Evolutionary conservation across 1,284 basidiomycete genomes (phyloP).

Genomic region (Puccinia sorghi): DNA sequence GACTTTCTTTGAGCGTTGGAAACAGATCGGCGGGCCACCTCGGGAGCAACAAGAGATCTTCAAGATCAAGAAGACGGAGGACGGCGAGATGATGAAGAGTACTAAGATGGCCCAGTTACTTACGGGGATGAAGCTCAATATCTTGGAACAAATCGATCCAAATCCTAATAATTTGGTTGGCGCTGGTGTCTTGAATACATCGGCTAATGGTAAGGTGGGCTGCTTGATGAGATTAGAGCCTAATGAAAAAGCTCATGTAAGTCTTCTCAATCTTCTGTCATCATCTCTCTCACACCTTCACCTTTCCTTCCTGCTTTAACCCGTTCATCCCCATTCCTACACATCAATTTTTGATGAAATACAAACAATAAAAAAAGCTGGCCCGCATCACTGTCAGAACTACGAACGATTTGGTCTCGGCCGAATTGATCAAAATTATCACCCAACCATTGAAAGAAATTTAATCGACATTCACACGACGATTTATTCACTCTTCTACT

Average conservation of each 20-base stretch:
- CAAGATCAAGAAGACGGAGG: constrained; percentile 69
- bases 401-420: constrained; percentile 87
- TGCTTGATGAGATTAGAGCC: constrained; percentile 91
- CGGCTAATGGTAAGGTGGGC: constrained; percentile 84
- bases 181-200: constrained; percentile 89
- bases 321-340: background rate
- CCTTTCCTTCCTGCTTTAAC: constrained; percentile 3
- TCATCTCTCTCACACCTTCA: background rate
- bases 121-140: constrained; percentile 71
- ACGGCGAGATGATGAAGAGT: constrained; percentile 59
- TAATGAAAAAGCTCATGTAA: constrained; percentile 86
- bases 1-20: constrained; percentile 98
- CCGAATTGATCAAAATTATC: constrained; percentile 66
- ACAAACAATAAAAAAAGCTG: constrained; percentile 63
- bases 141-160: constrained; percentile 66
- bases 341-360: background rate
- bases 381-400: constrained; percentile 91
- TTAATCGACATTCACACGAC: background rate
- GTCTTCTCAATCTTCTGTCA: constrained; percentile 51
- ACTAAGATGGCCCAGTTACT: constrained; percentile 76
- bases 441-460: constrained; percentile 32
- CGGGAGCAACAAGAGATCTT: constrained; percentile 88
- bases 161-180: constrained; percentile 80
- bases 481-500: background rate
- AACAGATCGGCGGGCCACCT: constrained; percentile 89